Conservation (phyloP, 352 stramenopile genomes). For the Thraustochytrium striatum region DNA sequence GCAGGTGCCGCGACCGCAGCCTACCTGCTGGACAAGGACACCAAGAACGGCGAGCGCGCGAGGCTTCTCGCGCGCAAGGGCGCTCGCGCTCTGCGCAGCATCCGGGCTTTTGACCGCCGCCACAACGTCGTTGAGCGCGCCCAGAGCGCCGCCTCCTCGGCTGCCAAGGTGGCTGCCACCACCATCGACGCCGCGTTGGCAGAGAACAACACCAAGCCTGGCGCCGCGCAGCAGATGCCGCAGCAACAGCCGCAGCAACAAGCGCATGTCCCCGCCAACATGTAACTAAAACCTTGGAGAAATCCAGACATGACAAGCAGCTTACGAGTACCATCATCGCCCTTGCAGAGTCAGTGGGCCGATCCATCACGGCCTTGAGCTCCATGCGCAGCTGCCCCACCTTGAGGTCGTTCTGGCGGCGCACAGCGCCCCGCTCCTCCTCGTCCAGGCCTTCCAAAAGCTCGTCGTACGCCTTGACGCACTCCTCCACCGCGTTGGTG, state of each 20-base stretch:
- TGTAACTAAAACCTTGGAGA: too few relatives aligned
- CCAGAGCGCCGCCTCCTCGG: neutral
- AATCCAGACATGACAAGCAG: too few relatives aligned
- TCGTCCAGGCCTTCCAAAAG: constrained; percentile 50
- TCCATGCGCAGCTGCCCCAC: constrained; percentile 59
- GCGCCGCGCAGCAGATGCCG: too few relatives aligned
- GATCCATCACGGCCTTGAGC: constrained; percentile 53
- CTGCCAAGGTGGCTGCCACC: neutral
- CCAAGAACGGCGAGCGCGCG: neutral
- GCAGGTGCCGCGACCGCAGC: neutral
- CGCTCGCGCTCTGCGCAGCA: neutral
- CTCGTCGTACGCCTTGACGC: constrained; percentile 49
- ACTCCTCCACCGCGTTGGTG: constrained; percentile 51
- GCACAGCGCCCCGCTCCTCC: constrained; percentile 51
- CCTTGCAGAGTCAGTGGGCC: too few relatives aligned
- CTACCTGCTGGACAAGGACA: neutral
- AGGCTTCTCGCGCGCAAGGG: neutral
- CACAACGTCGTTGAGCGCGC: neutral
- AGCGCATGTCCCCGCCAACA: too few relatives aligned
- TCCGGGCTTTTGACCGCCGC: neutral
- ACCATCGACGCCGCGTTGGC: neutral
- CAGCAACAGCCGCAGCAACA: too few relatives aligned
- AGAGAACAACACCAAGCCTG: neutral
- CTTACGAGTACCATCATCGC: too few relatives aligned
- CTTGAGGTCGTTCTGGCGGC: constrained; percentile 55